Base-by-base conservation (phyloP, 768 basidiomycete genomes). In the Lactarius vividus region DNA sequence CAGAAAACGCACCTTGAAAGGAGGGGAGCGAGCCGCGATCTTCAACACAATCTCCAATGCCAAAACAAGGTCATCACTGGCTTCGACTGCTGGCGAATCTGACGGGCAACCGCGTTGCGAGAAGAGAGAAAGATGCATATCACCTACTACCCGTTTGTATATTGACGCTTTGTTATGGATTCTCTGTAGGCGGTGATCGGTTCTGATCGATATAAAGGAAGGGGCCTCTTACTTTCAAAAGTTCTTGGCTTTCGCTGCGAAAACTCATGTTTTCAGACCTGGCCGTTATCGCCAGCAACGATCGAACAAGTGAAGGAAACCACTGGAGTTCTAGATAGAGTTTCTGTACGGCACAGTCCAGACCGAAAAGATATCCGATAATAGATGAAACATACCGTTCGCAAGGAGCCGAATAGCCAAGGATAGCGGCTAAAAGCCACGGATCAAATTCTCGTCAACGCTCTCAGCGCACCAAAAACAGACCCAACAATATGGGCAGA, bases 321-420 rank as follows among this genome's bases (percentile, higher is more conserved):
- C 44, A 63, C n/a, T 39, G 66, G 42, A 44, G 55, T 69, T 69
- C 64, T 58, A 69, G 33, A 67, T 42, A 37, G 60, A 62, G 52
- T 61, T 69, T 69, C 64, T 67, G 49, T 15, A 16, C 42, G 31
- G 39, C 39, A 33, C 33, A 46, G 33, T 69, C 65, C 20, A 53
- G 64, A 42, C 60, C 26, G 23, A 6, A 39, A 68, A 46, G 28
- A 28, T 52, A 13, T 37, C 40, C 28, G 49, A 58, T 42, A 63
- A 59, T 64, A 53, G 56, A 56, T 57, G 65, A 56, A 60, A 67
- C 75, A 62, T 77, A 88, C 90, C 79, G 81, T 81, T 72, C 81
- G 79, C 85, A 86, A 86, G 31, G 79, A 75, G 2, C 91, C 91
- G 73, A 92, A 93, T 63, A 92, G 83, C 44, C 91, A 78, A 26